Percentiles rank a stretch among this genome's conserved stretches.
These are phyloP conservation scores for Diaporthe eres DNA, from an alignment of 2,329 filamentous ascomycete species.

Conservation along the genomic window DNA sequence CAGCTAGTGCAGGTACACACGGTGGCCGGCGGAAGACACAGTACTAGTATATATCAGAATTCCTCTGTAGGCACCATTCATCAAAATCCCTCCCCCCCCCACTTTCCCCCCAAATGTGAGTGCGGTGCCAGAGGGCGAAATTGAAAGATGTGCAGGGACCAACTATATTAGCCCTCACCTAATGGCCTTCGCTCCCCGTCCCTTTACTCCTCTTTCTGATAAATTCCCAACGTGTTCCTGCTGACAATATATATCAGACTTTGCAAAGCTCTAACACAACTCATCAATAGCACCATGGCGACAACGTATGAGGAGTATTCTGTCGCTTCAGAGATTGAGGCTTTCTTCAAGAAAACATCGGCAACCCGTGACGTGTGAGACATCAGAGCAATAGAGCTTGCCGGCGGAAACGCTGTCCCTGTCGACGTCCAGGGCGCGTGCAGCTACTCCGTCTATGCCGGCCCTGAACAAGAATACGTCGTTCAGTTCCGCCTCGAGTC, in stretches of 20 bases:
- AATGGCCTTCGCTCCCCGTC: too few relatives aligned
- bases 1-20: too few relatives aligned
- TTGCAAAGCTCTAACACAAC: neutral
- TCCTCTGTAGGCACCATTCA: too few relatives aligned
- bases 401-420: neutral
- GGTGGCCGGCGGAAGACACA: too few relatives aligned
- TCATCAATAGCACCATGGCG: neutral
- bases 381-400: neutral
- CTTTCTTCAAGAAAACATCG: neutral
- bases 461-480: neutral
- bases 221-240: neutral
- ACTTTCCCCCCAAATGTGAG: too few relatives aligned
- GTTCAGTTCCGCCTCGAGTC: constrained; percentile 1
- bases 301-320: neutral
- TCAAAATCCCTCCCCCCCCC: too few relatives aligned
- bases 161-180: too few relatives aligned
- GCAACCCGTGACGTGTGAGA: neutral
- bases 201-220: neutral
- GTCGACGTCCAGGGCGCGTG: neutral
- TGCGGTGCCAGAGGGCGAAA: too few relatives aligned
- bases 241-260: neutral
- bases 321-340: neutral
- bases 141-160: too few relatives aligned
- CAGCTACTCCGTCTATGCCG: constrained; percentile 2
- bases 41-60: too few relatives aligned